phyloP scores from a whole-genome alignment of 1,139 yeast species.

The Blastobotrys capitulatus region DNA sequence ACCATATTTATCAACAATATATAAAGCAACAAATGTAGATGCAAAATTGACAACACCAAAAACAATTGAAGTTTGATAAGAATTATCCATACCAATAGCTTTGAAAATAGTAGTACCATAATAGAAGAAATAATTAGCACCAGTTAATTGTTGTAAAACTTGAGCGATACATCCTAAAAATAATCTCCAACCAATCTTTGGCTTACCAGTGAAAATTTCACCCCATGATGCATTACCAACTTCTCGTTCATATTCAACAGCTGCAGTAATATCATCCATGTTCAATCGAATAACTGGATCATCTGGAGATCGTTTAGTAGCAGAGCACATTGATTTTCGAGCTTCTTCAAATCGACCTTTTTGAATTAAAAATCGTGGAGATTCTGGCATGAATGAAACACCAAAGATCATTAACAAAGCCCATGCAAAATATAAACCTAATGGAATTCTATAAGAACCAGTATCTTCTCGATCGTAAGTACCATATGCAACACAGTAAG shows the following conservation, averaged over 20 bases:
- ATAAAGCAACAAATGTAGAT: slow-evolving; percentile 65
- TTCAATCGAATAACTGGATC: slow-evolving; percentile 26
- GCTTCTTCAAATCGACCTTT: slow-evolving; percentile 14
- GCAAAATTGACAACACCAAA: slow-evolving; percentile 75
- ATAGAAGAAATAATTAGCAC: slow-evolving; percentile 70
- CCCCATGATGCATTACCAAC: slow-evolving; percentile 28
- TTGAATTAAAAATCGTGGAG: slow-evolving; percentile 12
- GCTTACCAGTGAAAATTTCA: slow-evolving; percentile 11
- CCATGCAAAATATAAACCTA: neutral
- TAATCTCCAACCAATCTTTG: slow-evolving; percentile 34
- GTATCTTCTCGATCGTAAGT: neutral
- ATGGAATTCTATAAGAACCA: neutral
- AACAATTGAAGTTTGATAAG: slow-evolving; percentile 70
- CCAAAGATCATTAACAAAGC: slow-evolving; percentile 9
- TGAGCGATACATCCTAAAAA: slow-evolving; percentile 9
- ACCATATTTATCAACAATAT: slow-evolving; percentile 62
- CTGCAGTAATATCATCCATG: slow-evolving; percentile 42
- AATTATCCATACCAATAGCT: slow-evolving; percentile 59
- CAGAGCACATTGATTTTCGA: slow-evolving; percentile 1
- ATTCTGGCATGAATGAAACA: slow-evolving; percentile 8
- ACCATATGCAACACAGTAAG: neutral
- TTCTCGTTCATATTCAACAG: slow-evolving; percentile 5
- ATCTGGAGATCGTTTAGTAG: slow-evolving; percentile 4
- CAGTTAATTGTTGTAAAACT: slow-evolving; percentile 14
- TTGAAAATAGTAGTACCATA: slow-evolving; percentile 72